Percentiles rank a stretch among this genome's conserved stretches.
Evolutionary conservation across 2,329 filamentous ascomycete genomes (phyloP).

Genomic region (Moelleriella libera): DNA sequence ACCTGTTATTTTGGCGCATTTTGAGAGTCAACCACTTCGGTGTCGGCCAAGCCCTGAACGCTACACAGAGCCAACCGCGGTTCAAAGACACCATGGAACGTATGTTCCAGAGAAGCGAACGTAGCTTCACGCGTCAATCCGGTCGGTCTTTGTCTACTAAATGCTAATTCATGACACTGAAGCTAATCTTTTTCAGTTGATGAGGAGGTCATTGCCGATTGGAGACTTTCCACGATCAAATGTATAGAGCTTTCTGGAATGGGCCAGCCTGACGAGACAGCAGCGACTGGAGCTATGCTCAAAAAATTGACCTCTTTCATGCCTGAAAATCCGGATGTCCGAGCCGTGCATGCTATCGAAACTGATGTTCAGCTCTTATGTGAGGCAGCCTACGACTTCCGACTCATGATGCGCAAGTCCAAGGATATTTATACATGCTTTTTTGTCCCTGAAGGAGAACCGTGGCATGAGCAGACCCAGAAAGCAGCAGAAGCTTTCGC

Average conservation of each 20-base stretch:
- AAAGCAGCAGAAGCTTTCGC: not conserved
- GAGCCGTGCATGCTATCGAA: too few relatives aligned
- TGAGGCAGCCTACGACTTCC: not conserved
- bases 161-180: not conserved
- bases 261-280: not conserved
- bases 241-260: not conserved
- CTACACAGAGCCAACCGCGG: too few relatives aligned
- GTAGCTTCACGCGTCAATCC: too few relatives aligned
- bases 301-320: not conserved
- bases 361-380: not conserved
- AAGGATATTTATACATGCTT: not conserved
- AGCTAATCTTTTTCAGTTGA: not conserved
- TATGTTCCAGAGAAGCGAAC: too few relatives aligned
- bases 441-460: not conserved
- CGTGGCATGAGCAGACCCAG: not conserved
- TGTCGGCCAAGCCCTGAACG: not conserved
- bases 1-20: not conserved
- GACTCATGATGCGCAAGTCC: not conserved
- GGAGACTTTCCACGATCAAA: not conserved
- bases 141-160: too few relatives aligned
- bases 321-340: not conserved
- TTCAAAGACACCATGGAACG: too few relatives aligned
- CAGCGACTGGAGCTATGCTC: not conserved
- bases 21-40: not conserved
- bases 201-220: not conserved